Conservation (phyloP, 2,329 filamentous ascomycete genomes). For the Talaromyces sp. region DNA sequence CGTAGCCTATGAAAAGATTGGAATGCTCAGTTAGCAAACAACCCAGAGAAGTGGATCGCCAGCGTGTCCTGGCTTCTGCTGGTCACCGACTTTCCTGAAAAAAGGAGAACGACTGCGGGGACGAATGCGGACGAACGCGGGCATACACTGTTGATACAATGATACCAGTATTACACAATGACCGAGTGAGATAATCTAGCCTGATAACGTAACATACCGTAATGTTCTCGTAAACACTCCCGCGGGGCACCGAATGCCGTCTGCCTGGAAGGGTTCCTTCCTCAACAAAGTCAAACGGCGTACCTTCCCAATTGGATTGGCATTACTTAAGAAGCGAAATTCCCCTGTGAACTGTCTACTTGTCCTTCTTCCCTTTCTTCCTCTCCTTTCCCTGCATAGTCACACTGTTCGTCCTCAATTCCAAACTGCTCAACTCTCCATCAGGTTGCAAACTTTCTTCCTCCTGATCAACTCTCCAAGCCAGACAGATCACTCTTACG, state of each 20-base stretch:
- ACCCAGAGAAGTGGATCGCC: background rate
- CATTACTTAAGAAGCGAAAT: background rate
- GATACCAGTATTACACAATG: background rate
- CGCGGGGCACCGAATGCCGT: background rate
- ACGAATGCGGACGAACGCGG: slow-evolving; percentile 6
- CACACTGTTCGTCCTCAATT: background rate
- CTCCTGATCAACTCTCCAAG: slow-evolving; percentile 52
- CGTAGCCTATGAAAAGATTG: background rate
- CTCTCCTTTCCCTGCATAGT: background rate
- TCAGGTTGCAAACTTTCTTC: slow-evolving; percentile 21
- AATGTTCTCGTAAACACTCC: background rate
- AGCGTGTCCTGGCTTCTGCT: background rate
- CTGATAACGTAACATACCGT: background rate
- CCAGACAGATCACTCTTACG: slow-evolving; percentile 21
- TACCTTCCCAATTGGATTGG: background rate
- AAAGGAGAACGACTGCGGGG: background rate
- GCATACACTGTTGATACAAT: background rate
- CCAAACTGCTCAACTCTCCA: slow-evolving; percentile 15
- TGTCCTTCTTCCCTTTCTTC: background rate
- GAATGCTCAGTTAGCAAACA: background rate
- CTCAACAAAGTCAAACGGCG: background rate
- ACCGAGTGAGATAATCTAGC: background rate
- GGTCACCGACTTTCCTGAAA: slow-evolving; percentile 3
- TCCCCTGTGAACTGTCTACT: background rate
- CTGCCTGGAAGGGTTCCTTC: slow-evolving; percentile 2